phyloP scores from a whole-genome alignment of 108 stramenopile species.

The Skeletonema menzelii region DNA sequence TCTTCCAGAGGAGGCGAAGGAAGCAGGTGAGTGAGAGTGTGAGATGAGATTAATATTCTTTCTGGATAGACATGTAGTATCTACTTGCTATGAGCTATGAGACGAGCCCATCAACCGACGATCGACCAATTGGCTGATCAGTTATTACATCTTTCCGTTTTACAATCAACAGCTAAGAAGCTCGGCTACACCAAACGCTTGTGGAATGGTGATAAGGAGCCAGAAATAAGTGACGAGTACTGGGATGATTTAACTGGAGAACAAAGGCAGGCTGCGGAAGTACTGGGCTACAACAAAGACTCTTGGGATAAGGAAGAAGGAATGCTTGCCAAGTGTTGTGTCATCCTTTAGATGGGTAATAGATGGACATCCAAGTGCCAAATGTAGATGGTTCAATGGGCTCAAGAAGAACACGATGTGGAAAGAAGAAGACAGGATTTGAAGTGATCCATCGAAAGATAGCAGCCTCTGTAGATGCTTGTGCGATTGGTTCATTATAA shows the following conservation, averaged over 20 bases:
- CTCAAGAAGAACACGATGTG: background rate
- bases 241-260: conserved; percentile 22
- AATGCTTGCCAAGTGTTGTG: background rate
- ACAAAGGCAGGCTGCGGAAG: conserved; percentile 1
- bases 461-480: background rate
- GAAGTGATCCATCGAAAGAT: background rate
- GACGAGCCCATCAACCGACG: background rate
- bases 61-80: background rate
- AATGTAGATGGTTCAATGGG: background rate
- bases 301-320: conserved; percentile 12
- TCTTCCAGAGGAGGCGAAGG: background rate
- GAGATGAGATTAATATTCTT: background rate
- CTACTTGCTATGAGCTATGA: background rate
- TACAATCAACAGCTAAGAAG: background rate
- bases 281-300: conserved; percentile 9
- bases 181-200: conserved; percentile 6
- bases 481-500: too few species aligned
- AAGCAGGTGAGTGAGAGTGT: background rate
- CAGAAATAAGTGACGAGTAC: conserved; percentile 4
- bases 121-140: too few species aligned
- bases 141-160: background rate
- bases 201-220: conserved; percentile 16
- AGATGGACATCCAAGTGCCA: background rate
- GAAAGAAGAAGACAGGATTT: background rate
- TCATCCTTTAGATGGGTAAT: background rate